Conservation (phyloP, 495 filamentous ascomycete species). For the Chaetomium fimeti region DNA sequence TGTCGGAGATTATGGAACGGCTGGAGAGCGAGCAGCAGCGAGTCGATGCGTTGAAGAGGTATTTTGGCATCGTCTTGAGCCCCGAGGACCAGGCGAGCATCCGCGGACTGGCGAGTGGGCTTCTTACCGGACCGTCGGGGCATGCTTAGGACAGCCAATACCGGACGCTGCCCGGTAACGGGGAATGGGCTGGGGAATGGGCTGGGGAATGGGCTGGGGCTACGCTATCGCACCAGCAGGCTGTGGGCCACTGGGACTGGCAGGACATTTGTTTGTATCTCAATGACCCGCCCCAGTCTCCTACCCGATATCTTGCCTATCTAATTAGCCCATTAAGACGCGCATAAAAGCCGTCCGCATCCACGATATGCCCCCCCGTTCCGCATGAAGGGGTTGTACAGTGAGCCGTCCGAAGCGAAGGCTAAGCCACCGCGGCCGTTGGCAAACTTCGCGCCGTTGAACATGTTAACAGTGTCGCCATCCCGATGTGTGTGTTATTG, state of each 20-base stretch:
- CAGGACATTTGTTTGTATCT: too few species aligned
- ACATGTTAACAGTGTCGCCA: background rate
- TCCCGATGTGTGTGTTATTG: too few species aligned
- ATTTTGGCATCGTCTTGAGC: constrained; percentile 56
- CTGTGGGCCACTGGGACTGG: too few species aligned
- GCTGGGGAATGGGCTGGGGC: too few species aligned
- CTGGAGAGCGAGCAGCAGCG: constrained; percentile 54
- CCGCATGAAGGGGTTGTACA: background rate
- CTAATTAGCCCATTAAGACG: background rate
- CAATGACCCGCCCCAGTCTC: background rate
- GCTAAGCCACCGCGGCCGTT: background rate
- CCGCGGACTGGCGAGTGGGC: constrained; percentile 49
- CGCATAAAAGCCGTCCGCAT: background rate
- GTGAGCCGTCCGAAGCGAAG: background rate
- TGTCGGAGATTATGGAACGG: constrained; percentile 47
- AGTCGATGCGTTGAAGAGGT: constrained; percentile 50
- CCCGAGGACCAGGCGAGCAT: constrained; percentile 56
- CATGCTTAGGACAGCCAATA: constrained; percentile 8
- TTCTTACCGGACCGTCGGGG: constrained; percentile 21
- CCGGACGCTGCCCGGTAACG: too few species aligned
- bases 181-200: too few species aligned
- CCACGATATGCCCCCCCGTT: background rate
- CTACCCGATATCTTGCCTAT: background rate
- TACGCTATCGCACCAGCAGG: too few species aligned
- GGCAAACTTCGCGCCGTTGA: background rate